Conservation (phyloP, 139 green algal genomes). For the Chlamydomonas incerta region DNA sequence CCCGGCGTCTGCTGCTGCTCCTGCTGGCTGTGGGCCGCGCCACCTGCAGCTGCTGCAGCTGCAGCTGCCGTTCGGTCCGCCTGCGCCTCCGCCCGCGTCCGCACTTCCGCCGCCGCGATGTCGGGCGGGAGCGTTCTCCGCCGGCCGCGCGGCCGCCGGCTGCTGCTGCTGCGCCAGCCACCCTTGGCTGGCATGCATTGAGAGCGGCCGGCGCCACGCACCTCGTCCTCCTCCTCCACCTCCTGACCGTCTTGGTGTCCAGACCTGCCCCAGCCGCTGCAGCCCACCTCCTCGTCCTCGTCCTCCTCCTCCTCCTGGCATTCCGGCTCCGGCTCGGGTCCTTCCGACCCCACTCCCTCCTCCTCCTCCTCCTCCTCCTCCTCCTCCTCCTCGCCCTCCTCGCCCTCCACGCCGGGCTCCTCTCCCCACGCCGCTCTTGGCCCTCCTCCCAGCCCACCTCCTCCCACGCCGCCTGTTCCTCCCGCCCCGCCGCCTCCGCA, state of each 20-base stretch:
- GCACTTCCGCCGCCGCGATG: neutral
- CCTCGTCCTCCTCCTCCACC: neutral
- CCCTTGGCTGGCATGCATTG: too few species aligned
- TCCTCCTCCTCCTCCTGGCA: slow-evolving; percentile 4
- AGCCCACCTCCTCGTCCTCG: neutral
- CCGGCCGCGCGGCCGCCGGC: neutral
- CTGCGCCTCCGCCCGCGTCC: neutral
- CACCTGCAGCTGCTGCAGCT: neutral
- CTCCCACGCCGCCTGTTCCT: too few species aligned
- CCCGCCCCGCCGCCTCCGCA: neutral
- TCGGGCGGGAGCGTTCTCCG: neutral
- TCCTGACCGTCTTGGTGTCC: too few species aligned
- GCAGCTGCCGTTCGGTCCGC: neutral
- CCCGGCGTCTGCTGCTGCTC: neutral
- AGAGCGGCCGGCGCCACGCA: neutral
- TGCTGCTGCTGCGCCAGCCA: too few species aligned
- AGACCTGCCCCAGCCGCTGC: too few species aligned
- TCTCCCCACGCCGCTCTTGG: too few species aligned
- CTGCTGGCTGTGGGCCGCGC: neutral
- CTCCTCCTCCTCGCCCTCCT: neutral
- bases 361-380: neutral
- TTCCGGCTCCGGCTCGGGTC: neutral
- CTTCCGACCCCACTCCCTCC: neutral
- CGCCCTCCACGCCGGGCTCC: neutral
- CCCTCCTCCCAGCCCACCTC: too few species aligned